A percentile compares a stretch with the other conserved stretches of the same genome.
These are phyloP conservation scores for Apiotrichum gamsii DNA, from an alignment of 1,284 basidiomycete genomes.

Conservation along the genomic window DNA sequence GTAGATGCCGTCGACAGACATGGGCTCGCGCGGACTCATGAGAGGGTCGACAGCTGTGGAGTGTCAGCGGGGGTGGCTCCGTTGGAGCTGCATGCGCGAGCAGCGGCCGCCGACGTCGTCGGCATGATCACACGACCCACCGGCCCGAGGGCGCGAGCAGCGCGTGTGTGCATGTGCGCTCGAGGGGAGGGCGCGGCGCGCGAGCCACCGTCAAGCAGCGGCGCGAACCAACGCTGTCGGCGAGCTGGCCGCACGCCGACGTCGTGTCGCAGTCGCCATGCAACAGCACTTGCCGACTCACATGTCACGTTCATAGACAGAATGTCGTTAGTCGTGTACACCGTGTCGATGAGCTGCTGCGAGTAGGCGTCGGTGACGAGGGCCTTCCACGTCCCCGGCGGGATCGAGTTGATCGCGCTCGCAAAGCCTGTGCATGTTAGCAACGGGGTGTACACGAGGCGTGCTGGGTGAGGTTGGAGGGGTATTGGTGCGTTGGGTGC, in stretches of 20 bases:
- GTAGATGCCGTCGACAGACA: slow-evolving; percentile 65
- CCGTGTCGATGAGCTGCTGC: slow-evolving; percentile 73
- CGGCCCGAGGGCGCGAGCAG: too few species aligned
- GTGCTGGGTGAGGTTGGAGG: too few species aligned
- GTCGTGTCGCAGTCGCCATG: too few species aligned
- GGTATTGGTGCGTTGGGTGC: too few species aligned
- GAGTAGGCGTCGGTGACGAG: slow-evolving; percentile 92
- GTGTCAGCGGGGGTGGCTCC: not conserved
- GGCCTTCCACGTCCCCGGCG: slow-evolving; percentile 85
- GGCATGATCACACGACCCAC: too few species aligned
- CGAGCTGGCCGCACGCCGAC: not conserved
- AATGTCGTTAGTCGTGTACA: slow-evolving; percentile 88
- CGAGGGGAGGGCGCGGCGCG: too few species aligned
- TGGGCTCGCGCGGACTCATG: slow-evolving; percentile 52
- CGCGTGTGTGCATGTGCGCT: too few species aligned
- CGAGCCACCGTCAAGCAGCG: too few species aligned
- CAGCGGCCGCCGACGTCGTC: not conserved
- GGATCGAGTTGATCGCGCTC: slow-evolving; percentile 55
- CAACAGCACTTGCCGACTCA: slow-evolving; percentile 49
- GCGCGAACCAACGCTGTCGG: not conserved
- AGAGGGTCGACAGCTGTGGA: slow-evolving; percentile 49
- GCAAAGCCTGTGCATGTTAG: slow-evolving; percentile 38
- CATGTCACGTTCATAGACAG: slow-evolving; percentile 89
- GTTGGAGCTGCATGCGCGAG: not conserved
- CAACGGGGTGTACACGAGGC: too few species aligned